Base-by-base conservation (phyloP, 2,329 filamentous ascomycete genomes). In the Sclerotinia minor region DNA sequence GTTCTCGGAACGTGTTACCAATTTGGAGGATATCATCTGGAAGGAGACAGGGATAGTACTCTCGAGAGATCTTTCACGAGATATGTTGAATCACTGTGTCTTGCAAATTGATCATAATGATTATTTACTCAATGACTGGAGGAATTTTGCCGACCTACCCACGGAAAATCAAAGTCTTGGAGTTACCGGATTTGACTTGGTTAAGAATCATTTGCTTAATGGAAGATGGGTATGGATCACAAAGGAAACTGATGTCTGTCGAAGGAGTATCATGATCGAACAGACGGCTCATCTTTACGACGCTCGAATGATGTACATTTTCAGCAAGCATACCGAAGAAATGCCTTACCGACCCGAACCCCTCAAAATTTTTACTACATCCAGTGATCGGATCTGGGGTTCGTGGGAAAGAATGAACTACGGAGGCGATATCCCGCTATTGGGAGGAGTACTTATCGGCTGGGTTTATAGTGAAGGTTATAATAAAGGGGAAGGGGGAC, bases 211-310 rank as follows among this genome's bases (percentile, higher is more conserved):
- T 41, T 63, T 63, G 21, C 35, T 63, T 29, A n/a, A 61, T 49
- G 59, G 59, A 63, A 50, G 59, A 26, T 63, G 59, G 59, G 45
- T 63, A 38, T 63, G 59, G 59, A 63, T 63, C 59, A 63, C 59
- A 21, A 50, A 52, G 32, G n/a, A 38, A 41, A n/a, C 8, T 19
- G 45, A n/a, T 13, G n/a, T 26, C 7, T 63, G n/a, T 52, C 59
- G 59, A 9, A 50, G 59, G 21, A 63, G 47, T 15, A 50, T 63
- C 59, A 49, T 63, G 45, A 11, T 63, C 26, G 59, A 63, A 17
- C 59, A 21, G 24, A 38, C 59, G 15, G 47, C 45, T 32, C 32
- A 52, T 50, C 59, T 63, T 19, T 38, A 50, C 15, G 59, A 63
- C 13, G 45, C 59, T 50, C 45, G 45, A 26, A 50, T 63, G 15